These are phyloP conservation scores for Teunomyces stri DNA, from an alignment of 805 yeast species.

Conservation along the genomic window DNA sequence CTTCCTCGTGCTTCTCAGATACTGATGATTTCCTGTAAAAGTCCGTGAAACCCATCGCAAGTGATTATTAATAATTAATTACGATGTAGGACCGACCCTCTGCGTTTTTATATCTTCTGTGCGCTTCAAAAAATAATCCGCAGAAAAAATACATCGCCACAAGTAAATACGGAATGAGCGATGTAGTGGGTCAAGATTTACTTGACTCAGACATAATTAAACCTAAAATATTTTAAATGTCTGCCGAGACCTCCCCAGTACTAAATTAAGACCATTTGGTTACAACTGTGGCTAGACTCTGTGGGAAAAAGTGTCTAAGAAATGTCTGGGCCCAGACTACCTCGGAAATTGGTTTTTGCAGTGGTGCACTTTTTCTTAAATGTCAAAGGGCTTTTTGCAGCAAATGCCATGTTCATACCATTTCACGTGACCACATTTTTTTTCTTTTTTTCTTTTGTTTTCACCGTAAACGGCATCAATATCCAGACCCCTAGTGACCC, in stretches of 20 bases:
- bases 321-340: neutral
- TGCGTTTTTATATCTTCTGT: conserved; percentile 1
- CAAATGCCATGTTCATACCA: conserved; percentile 3
- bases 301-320: neutral
- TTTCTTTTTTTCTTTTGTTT: neutral
- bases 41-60: conserved; percentile 10
- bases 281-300: neutral
- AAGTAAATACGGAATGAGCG: neutral
- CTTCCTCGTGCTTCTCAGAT: conserved; percentile 2
- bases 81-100: neutral
- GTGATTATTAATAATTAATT: neutral
- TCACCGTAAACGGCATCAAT: neutral
- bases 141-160: conserved; percentile 6
- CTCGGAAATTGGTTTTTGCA: neutral
- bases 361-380: neutral
- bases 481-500: neutral
- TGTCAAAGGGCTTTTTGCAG: conserved; percentile 1
- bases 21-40: conserved; percentile 7
- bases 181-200: neutral
- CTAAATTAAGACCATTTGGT: no score
- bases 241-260: neutral
- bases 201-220: no score
- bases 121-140: conserved; percentile 3
- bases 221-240: neutral
- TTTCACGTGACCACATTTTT: neutral